Base-by-base conservation (phyloP, 2,329 filamentous ascomycete species). In the Pseudogymnoascus verrucosus region DNA sequence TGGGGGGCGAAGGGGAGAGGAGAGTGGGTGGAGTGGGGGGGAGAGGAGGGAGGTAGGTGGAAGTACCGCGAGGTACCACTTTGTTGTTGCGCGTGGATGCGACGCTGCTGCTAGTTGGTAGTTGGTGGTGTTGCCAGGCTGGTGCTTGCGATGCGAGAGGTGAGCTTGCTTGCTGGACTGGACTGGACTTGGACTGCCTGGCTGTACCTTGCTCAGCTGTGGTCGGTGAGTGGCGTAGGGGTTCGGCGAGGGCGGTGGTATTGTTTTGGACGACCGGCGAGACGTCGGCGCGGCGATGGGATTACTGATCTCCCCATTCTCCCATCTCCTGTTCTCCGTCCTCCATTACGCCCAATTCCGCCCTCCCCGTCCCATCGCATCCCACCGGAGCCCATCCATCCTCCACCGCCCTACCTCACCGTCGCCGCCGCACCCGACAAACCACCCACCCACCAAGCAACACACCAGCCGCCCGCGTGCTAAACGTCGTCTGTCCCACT, bases 371-470 rank as follows among this genome's bases (percentile, higher is more conserved):
- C 0, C 76, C 77, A 0, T 47, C 70, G 0, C 51, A 68, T 4
- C 65, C 75, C 2, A 78, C 19, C 19, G 19, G 19, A 19, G 19
- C 19, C 19, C 19, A 19, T 19, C 19, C 19, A 19, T 19, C 19
- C 19, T 19, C 19, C 19, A 76, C 59, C 76, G 78, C 28, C 28
- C 28, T 31, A 31, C 62, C 68, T 72, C 54, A 79, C 79, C 61
- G 72, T 71, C 19, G 77, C 73, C 5, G 72, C 67, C 0, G 68
- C 7, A 54, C 14, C 47, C 47, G 47, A 47, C 42, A 31, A 31
- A 31, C 6, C 26, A 28, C 28, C 28, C 21, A 21, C 21, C 21
- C 28, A 31, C 28, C 16, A 21, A 12, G 5, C 14, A 23, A 23
- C 26, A n/a, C 47, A 31, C 8, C 47, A 54, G 2, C 47, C 47